Conservation (phyloP, 2,329 filamentous ascomycete genomes). For the Tolypocladium pustulatum region DNA sequence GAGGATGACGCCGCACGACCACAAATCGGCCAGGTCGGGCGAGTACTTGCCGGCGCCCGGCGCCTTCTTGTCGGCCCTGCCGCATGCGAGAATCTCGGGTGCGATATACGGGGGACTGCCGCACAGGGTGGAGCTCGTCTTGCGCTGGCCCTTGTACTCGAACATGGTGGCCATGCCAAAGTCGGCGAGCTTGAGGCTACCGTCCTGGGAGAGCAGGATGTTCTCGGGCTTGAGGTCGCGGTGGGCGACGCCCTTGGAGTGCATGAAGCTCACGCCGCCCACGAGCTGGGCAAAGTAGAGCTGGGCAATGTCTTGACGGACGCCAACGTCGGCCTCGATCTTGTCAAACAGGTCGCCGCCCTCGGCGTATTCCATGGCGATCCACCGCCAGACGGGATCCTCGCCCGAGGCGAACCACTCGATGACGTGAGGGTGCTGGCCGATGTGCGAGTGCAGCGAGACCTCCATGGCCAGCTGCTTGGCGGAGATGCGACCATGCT, state of each 20-base stretch:
- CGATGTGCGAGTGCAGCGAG: conserved; percentile 77
- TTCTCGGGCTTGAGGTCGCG: conserved; percentile 92
- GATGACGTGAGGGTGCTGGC: conserved; percentile 86
- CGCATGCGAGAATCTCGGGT: conserved; percentile 67
- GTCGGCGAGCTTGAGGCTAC: conserved; percentile 88
- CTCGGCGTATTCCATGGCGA: conserved; percentile 94
- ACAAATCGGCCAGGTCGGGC: conserved; percentile 80
- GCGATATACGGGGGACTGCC: conserved; percentile 96
- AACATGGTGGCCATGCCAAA: conserved; percentile 95
- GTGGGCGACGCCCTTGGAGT: conserved; percentile 90
- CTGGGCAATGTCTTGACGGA: conserved; percentile 90
- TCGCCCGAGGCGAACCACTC: conserved; percentile 84
- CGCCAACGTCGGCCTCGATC: conserved; percentile 93
- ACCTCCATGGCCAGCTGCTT: conserved; percentile 92
- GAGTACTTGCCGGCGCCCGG: conserved; percentile 50
- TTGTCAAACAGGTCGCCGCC: conserved; percentile 98
- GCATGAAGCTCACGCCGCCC: conserved; percentile 86
- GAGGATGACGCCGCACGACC: conserved; percentile 96
- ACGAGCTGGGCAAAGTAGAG: conserved; percentile 92
- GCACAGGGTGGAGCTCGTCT: conserved; percentile 80
- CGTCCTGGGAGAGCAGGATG: conserved; percentile 74
- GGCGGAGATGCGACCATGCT: conserved; percentile 75
- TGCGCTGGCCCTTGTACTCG: conserved; percentile 73
- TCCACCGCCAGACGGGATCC: conserved; percentile 85
- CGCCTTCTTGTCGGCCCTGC: conserved; percentile 33